Evolutionary conservation across 352 stramenopile genomes (phyloP), one percentile per base, ranked within the genome.

Genomic region (Globisporangium polare): DNA sequence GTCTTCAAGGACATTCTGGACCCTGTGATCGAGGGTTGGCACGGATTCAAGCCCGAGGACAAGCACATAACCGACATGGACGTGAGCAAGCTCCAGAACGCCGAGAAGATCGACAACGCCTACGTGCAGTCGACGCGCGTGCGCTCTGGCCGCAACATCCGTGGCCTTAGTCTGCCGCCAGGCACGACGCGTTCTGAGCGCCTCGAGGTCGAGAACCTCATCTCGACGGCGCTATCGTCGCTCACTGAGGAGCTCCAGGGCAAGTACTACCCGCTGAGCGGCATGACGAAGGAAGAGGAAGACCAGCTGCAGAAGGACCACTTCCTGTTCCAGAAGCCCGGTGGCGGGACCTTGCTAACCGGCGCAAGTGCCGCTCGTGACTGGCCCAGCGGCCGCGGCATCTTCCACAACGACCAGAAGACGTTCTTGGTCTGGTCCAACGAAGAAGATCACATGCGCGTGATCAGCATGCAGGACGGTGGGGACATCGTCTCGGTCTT

Each of bases 41-140:
- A 94, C 59, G 77, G 80, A 13, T 96, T 89, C 71, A 91, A 93
- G 66, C 68, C 87, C 0, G 69, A 86, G 3, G 82, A 87, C 54
- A 81, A 79, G 66, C 86, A 95, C 70, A 67, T 82, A 42, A 92
- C 84, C 15, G 86, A 95, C 56, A 87, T 95, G 69, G 83, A 94
- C 51, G 72, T 86, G 35, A 72, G 69, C 8, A 94, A 95, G 66
- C 69, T 95, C 12, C 65, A 75, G 29, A 75, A 86, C 58, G 70
- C 77, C 22, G 80, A 88, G 49, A 85, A 85, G 56, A 84, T 90
- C 33, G 76, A 87, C 66, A 83, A 74, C 42, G 65, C 45, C 7
- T 98, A 97, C 59, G 92, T 98, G 53, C 68, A 96, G 46, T 97
- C 91, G 20, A 98, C 94, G 7, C 86, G 94, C 22, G 94, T 98